A percentile compares a stretch with the other conserved stretches of the same genome.
Evolutionary conservation across 1,284 basidiomycete genomes (phyloP).

Genomic region (Microstroma glucosiphilum): DNA sequence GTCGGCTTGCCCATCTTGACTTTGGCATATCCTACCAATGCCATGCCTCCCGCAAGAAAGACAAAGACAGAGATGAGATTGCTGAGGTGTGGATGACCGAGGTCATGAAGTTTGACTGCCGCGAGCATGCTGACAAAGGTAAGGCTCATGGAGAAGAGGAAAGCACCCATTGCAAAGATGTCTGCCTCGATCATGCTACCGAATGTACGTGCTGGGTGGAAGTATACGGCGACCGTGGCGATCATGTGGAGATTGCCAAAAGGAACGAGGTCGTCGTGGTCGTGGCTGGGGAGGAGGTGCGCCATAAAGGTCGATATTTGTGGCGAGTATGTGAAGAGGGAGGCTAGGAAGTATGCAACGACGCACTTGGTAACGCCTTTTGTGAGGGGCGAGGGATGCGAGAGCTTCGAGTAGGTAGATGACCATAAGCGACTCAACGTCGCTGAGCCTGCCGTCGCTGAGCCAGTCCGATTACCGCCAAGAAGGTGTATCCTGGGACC

Average conservation of each 20-base stretch:
- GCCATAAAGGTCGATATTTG: slow-evolving; percentile 46
- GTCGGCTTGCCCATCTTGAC: slow-evolving; percentile 81
- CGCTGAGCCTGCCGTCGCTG: no score
- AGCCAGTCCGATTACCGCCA: not conserved
- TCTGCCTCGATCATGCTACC: slow-evolving; percentile 88
- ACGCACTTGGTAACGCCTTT: slow-evolving; percentile 75
- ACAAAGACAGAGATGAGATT: slow-evolving; percentile 56
- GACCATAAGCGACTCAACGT: no score
- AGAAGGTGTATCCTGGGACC: not conserved
- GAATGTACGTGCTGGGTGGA: slow-evolving; percentile 63
- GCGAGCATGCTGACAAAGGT: slow-evolving; percentile 64
- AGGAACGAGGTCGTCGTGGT: slow-evolving; percentile 32
- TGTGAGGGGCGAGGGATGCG: not conserved
- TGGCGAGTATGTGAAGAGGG: slow-evolving; percentile 84
- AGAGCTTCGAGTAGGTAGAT: no score
- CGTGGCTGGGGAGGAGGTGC: slow-evolving; percentile 35
- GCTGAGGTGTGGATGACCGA: slow-evolving; percentile 53
- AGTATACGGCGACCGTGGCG: slow-evolving; percentile 67
- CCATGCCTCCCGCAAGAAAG: slow-evolving; percentile 71
- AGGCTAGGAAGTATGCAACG: slow-evolving; percentile 80
- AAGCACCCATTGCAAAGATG: slow-evolving; percentile 66
- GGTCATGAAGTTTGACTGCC: slow-evolving; percentile 52
- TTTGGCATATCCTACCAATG: slow-evolving; percentile 75
- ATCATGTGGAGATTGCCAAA: slow-evolving; percentile 76
- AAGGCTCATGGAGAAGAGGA: slow-evolving; percentile 68